phyloP scores from a whole-genome alignment of 2,329 filamentous ascomycete species.

The Nigrospora osmanthi region DNA sequence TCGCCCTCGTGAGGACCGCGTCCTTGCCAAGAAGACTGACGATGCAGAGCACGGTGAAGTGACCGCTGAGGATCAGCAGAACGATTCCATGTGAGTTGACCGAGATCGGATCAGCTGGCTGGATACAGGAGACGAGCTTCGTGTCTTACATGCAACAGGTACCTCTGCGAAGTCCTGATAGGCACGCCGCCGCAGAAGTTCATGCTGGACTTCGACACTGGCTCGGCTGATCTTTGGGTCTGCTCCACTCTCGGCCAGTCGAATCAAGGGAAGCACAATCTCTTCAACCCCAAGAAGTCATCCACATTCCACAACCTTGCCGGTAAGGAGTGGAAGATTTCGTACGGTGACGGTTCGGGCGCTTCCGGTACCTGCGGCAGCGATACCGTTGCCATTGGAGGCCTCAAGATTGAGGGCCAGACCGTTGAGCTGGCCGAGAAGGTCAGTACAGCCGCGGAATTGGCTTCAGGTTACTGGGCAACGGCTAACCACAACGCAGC shows the following conservation, averaged over 20 bases:
- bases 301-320: conserved; percentile 44
- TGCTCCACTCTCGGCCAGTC: conserved; percentile 41
- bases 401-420: conserved; percentile 52
- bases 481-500: too few relatives aligned
- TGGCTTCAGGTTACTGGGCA: too few relatives aligned
- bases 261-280: conserved; percentile 34
- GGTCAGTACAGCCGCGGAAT: neutral
- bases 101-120: neutral
- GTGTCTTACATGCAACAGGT: conserved; percentile 19
- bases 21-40: conserved; percentile 38
- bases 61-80: conserved; percentile 56
- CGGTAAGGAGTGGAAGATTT: conserved; percentile 54
- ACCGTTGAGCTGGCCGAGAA: conserved; percentile 55
- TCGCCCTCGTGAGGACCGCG: conserved; percentile 34
- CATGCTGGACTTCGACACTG: conserved; percentile 62
- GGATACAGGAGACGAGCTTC: neutral
- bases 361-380: conserved; percentile 59
- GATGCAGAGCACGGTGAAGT: conserved; percentile 37
- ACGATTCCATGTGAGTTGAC: conserved; percentile 41
- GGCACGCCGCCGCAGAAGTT: conserved; percentile 57
- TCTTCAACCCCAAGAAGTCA: conserved; percentile 55
- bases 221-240: conserved; percentile 64
- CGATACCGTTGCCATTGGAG: conserved; percentile 55
- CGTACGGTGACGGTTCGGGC: conserved; percentile 60
- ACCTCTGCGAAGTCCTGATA: conserved; percentile 56